These are phyloP conservation scores for Naganishia liquefaciens DNA, from an alignment of 1,284 basidiomycete species.

Conservation along the genomic window DNA sequence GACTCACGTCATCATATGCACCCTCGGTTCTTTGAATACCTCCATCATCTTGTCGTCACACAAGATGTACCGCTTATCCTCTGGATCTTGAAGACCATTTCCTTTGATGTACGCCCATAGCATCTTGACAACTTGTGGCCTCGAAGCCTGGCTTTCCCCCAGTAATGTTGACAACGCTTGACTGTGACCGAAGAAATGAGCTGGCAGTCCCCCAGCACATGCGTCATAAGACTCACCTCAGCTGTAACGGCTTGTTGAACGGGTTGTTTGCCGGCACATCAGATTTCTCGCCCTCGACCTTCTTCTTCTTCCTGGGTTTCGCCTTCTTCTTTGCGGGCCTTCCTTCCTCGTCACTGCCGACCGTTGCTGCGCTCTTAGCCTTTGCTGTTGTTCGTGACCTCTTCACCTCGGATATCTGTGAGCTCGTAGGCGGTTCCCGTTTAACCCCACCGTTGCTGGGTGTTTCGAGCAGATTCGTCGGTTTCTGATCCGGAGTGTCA, in stretches of 20 bases:
- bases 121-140: conserved; percentile 58
- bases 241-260: conserved; percentile 52
- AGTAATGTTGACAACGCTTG: conserved; percentile 45
- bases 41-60: conserved; percentile 56
- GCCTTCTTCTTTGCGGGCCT: conserved; percentile 44
- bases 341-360: conserved; percentile 39
- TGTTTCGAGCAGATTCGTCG: background rate
- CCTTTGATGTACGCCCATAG: conserved; percentile 60
- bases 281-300: conserved; percentile 17
- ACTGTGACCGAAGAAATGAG: conserved; percentile 34
- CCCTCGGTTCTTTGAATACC: conserved; percentile 55
- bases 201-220: background rate
- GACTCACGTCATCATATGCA: conserved; percentile 53
- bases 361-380: conserved; percentile 17
- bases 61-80: conserved; percentile 56
- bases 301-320: conserved; percentile 38
- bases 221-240: conserved; percentile 43
- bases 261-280: conserved; percentile 38
- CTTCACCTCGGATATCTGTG: conserved; percentile 15
- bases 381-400: conserved; percentile 8
- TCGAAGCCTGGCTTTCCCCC: conserved; percentile 47
- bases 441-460: background rate
- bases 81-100: conserved; percentile 57
- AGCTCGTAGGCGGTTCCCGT: conserved; percentile 6
- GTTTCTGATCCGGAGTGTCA: background rate